phyloP scores from a whole-genome alignment of 768 basidiomycete species.

The Tricholoma saponaceum region DNA sequence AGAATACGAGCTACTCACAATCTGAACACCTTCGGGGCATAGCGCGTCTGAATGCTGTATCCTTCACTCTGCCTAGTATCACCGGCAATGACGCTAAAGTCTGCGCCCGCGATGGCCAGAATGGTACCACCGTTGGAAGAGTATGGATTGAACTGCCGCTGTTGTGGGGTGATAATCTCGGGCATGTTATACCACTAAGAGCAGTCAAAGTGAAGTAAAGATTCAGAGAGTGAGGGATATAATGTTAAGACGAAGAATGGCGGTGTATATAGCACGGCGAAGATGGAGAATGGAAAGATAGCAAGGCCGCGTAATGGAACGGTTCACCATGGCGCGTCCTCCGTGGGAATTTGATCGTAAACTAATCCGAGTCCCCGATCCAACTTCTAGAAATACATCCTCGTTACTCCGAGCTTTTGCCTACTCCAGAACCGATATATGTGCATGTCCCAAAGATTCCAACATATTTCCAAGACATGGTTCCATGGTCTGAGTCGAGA shows the following conservation, averaged over 20 bases:
- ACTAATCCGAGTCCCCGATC: too few relatives aligned
- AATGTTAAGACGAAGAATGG: constrained; percentile 11
- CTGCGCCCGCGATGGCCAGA: constrained; percentile 89
- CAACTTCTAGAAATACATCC: too few relatives aligned
- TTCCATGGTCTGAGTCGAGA: background rate
- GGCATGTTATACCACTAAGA: constrained; percentile 22
- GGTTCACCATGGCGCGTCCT: constrained; percentile 38
- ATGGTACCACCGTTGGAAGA: constrained; percentile 94
- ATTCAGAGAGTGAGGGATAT: constrained; percentile 6
- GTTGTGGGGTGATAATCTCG: constrained; percentile 41
- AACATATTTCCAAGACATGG: too few relatives aligned
- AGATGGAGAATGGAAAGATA: constrained; percentile 13
- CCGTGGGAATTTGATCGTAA: constrained; percentile 31
- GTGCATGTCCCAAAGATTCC: too few relatives aligned
- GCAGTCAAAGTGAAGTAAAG: constrained; percentile 5
- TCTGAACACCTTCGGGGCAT: constrained; percentile 92
- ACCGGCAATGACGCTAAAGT: constrained; percentile 93
- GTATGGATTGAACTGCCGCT: constrained; percentile 83
- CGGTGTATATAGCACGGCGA: constrained; percentile 22
- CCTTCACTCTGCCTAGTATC: constrained; percentile 97
- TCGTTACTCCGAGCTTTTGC: constrained; percentile 36
- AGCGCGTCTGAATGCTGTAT: constrained; percentile 97
- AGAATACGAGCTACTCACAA: constrained; percentile 52
- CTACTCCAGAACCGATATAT: constrained; percentile 15
- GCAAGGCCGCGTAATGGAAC: constrained; percentile 41